Percentiles rank a stretch among this genome's conserved stretches.
phyloP scores from a whole-genome alignment of 768 basidiomycete genomes.

The Mycena epipterygia region DNA sequence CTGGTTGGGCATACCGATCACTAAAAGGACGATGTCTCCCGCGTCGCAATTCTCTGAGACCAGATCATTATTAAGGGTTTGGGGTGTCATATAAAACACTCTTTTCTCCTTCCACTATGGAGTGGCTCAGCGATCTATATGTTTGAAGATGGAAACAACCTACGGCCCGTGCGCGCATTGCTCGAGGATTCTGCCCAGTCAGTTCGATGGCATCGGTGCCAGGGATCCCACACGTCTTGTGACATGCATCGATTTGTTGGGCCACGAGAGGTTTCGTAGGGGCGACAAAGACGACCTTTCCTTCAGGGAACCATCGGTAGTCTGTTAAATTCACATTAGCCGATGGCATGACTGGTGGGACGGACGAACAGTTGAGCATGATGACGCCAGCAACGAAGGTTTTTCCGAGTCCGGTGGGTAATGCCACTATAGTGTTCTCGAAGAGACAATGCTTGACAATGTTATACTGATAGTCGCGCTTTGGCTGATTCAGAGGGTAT shows the following conservation, averaged over 20 bases:
- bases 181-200: conserved; percentile 78
- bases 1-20: conserved; percentile 74
- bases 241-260: conserved; percentile 95
- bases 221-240: conserved; percentile 93
- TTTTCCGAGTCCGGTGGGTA: conserved; percentile 97
- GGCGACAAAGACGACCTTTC: conserved; percentile 94
- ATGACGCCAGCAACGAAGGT: conserved; percentile 98
- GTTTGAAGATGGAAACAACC: conserved; percentile 39
- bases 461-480: conserved; percentile 95
- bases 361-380: conserved; percentile 88
- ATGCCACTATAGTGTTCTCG: conserved; percentile 93
- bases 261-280: conserved; percentile 97
- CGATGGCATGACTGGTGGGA: background rate
- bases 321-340: conserved; percentile 56
- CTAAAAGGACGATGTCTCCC: conserved; percentile 85
- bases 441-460: conserved; percentile 89
- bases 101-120: conserved; percentile 86
- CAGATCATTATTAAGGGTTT: conserved; percentile 93
- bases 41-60: conserved; percentile 80
- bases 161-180: conserved; percentile 72
- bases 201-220: conserved; percentile 88
- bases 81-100: conserved; percentile 96
- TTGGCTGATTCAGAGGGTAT: conserved; percentile 89
- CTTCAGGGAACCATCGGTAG: conserved; percentile 93
- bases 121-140: conserved; percentile 26